Percentiles rank a stretch among this genome's conserved stretches.
phyloP scores from a whole-genome alignment of 352 stramenopile genomes.

The Phytopythium delawarense region DNA sequence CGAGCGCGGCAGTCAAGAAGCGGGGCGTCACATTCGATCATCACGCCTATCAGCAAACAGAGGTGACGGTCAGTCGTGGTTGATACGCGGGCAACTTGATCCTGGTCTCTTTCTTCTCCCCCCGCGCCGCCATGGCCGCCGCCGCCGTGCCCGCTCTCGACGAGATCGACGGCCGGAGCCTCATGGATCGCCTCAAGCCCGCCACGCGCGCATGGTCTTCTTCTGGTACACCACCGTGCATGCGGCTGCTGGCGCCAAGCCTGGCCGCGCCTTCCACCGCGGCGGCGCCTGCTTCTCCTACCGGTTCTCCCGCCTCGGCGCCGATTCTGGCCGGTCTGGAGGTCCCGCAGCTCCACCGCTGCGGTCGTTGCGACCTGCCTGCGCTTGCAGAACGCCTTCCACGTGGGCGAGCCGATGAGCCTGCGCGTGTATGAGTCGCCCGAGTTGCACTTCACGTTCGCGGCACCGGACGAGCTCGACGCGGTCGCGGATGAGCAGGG shows the following conservation, averaged over 20 bases:
- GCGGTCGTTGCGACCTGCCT: slow-evolving; percentile 6
- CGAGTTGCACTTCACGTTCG: slow-evolving; percentile 45
- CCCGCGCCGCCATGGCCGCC: slow-evolving; percentile 5
- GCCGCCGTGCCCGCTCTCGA: slow-evolving; percentile 11
- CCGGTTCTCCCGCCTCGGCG: not conserved
- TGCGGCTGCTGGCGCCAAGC: slow-evolving; percentile 27
- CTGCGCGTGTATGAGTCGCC: slow-evolving; percentile 69
- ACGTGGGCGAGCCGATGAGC: slow-evolving; percentile 38
- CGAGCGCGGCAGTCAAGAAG: not conserved
- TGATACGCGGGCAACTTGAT: too few species aligned
- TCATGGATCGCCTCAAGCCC: slow-evolving; percentile 59
- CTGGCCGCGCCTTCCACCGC: slow-evolving; percentile 8
- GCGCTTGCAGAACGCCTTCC: slow-evolving; percentile 54
- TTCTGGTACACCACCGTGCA: slow-evolving; percentile 79
- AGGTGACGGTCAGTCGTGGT: too few species aligned
- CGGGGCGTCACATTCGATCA: too few species aligned
- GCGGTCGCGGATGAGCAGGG: slow-evolving; percentile 39
- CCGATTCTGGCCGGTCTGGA: slow-evolving; percentile 5
- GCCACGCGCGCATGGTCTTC: slow-evolving; percentile 68
- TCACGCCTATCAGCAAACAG: too few species aligned
- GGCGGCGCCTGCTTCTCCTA: not conserved
- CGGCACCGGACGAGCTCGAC: slow-evolving; percentile 15
- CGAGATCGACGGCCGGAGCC: slow-evolving; percentile 18
- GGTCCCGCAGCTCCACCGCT: slow-evolving; percentile 9
- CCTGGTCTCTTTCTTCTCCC: not conserved